Percentiles rank a stretch among this genome's conserved stretches.
Evolutionary conservation across 495 filamentous ascomycete species (phyloP).

Genomic region (Talaromyces proteolyticus): DNA sequence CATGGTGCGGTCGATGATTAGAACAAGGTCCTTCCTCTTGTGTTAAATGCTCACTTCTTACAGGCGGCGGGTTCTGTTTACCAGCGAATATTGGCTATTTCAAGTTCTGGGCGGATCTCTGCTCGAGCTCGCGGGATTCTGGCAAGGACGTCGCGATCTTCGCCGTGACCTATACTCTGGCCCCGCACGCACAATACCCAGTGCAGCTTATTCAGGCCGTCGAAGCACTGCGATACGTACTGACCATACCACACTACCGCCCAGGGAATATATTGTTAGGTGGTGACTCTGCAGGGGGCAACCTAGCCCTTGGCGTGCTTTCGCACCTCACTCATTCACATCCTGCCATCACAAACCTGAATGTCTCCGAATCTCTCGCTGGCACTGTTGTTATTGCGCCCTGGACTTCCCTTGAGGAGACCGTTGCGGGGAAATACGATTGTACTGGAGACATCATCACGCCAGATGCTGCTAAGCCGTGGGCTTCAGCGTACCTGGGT

Average conservation of each 20-base stretch:
- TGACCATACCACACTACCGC: slow-evolving; percentile 28
- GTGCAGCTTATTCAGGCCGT: slow-evolving; percentile 54
- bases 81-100: slow-evolving; percentile 44
- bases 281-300: slow-evolving; percentile 63
- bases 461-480: slow-evolving; percentile 27
- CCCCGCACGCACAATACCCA: slow-evolving; percentile 51
- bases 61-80: slow-evolving; percentile 54
- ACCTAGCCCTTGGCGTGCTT: slow-evolving; percentile 49
- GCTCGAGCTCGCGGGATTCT: slow-evolving; percentile 15
- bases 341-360: slow-evolving; percentile 31
- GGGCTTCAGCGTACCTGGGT: slow-evolving; percentile 44
- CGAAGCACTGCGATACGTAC: slow-evolving; percentile 43
- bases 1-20: slow-evolving; percentile 40
- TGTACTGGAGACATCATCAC: slow-evolving; percentile 46
- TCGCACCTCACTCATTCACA: slow-evolving; percentile 58
- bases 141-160: slow-evolving; percentile 43
- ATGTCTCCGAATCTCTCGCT: slow-evolving; percentile 18
- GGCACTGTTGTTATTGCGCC: slow-evolving; percentile 51
- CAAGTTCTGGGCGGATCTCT: slow-evolving; percentile 41
- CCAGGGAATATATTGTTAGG: slow-evolving; percentile 44
- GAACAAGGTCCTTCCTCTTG: too few relatives aligned
- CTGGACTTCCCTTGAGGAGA: slow-evolving; percentile 46
- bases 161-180: slow-evolving; percentile 49
- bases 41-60: background rate
- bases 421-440: slow-evolving; percentile 32